Evolutionary conservation across 306 rosid species (phyloP).

Genomic region (Pyrus bretschneideri): DNA sequence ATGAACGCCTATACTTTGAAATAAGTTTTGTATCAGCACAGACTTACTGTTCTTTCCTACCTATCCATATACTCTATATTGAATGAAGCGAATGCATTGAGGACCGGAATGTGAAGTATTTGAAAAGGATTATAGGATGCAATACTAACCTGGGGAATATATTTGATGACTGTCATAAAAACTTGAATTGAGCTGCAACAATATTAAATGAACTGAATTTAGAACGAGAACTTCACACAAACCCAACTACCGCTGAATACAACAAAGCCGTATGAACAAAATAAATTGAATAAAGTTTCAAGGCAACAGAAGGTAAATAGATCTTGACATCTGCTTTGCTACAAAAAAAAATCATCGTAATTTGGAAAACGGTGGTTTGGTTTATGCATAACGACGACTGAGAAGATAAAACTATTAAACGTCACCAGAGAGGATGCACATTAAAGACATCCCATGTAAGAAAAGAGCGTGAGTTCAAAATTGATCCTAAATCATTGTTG

Average conservation of each 20-base stretch:
- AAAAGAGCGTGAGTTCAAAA: not conserved
- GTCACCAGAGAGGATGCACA: not conserved
- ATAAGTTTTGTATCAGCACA: not conserved
- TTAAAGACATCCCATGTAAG: not conserved
- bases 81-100: not conserved
- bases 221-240: slow-evolving; percentile 13
- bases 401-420: not conserved
- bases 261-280: not conserved
- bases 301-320: not conserved
- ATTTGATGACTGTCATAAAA: slow-evolving; percentile 70
- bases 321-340: not conserved
- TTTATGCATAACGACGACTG: not conserved
- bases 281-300: too few relatives aligned
- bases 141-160: slow-evolving; percentile 79
- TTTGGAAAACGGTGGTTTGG: not conserved
- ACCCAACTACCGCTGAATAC: not conserved
- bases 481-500: not conserved
- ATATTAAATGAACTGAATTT: slow-evolving; percentile 13
- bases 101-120: not conserved
- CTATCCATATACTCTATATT: not conserved
- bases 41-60: not conserved
- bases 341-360: not conserved
- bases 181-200: slow-evolving; percentile 82
- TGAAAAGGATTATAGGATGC: not conserved
- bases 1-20: slow-evolving; percentile 48